Evolutionary conservation across 2,329 filamentous ascomycete species (phyloP).

Genomic region (Furcasterigmium furcatum): DNA sequence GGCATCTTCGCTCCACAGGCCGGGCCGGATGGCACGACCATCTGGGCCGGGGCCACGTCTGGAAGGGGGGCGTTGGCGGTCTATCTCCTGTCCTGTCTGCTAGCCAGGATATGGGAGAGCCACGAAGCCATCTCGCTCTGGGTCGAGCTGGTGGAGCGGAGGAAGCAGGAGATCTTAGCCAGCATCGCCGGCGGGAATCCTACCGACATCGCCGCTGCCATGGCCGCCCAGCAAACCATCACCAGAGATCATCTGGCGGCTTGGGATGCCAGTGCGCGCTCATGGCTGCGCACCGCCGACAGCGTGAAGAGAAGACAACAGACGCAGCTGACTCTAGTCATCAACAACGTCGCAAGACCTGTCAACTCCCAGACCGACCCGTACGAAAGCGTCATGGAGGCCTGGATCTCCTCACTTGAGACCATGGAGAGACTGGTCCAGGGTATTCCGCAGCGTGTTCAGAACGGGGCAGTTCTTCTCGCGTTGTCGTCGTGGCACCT

Average conservation of each 20-base stretch:
- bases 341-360: background rate
- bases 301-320: background rate
- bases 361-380: background rate
- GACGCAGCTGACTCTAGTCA: background rate
- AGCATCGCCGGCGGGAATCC: background rate
- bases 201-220: background rate
- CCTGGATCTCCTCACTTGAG: background rate
- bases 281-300: conserved; percentile 25
- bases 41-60: conserved; percentile 28
- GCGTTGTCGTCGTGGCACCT: background rate
- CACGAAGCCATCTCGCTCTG: conserved; percentile 27
- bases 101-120: conserved; percentile 24
- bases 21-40: conserved; percentile 20
- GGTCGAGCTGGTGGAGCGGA: conserved; percentile 22
- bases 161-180: background rate
- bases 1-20: too few relatives aligned
- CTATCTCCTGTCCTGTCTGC: conserved; percentile 28
- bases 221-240: conserved; percentile 15
- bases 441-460: background rate
- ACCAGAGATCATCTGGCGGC: conserved; percentile 13
- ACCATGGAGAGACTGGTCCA: background rate
- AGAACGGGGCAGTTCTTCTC: background rate
- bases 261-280: conserved; percentile 33
- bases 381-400: background rate
- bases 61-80: conserved; percentile 16